Conservation (phyloP, 192 early-diverging fungal species). For the Umbelopsis isabellina region DNA sequence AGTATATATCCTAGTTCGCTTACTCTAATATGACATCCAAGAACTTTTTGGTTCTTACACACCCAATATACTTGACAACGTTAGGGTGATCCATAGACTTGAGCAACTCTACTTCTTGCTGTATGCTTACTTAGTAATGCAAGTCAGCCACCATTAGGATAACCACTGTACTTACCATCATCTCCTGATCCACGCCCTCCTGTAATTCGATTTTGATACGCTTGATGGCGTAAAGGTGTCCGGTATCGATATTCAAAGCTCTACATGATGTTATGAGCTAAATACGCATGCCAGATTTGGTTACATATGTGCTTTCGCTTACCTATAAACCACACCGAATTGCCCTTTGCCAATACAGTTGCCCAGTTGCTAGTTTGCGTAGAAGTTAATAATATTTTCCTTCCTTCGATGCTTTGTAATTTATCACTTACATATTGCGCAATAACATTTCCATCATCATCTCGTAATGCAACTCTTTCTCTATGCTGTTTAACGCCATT, state of each 20-base stretch:
- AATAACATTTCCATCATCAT: conserved; percentile 40
- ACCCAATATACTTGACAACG: conserved; percentile 85
- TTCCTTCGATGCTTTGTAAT: neutral
- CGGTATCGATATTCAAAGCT: conserved; percentile 73
- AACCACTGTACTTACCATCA: conserved; percentile 59
- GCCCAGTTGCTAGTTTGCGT: conserved; percentile 63
- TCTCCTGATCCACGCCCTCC: conserved; percentile 58
- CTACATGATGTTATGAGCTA: conserved; percentile 31
- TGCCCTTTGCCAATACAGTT: conserved; percentile 88
- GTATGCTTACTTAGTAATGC: neutral
- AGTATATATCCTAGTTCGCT: neutral
- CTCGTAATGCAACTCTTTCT: conserved; percentile 17
- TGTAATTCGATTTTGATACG: conserved; percentile 72
- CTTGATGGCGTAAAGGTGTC: conserved; percentile 87
- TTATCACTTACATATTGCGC: conserved; percentile 44
- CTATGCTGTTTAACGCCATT: neutral
- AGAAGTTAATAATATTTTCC: neutral
- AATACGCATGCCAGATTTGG: neutral
- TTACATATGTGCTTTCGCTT: conserved; percentile 20
- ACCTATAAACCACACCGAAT: conserved; percentile 86
- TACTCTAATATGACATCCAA: conserved; percentile 86
- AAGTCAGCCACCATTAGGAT: neutral
- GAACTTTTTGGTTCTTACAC: conserved; percentile 67
- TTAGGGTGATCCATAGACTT: conserved; percentile 77
- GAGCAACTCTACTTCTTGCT: conserved; percentile 83